These are phyloP conservation scores for Botrytis tulipae DNA, from an alignment of 2,329 filamentous ascomycete genomes.

Conservation along the genomic window DNA sequence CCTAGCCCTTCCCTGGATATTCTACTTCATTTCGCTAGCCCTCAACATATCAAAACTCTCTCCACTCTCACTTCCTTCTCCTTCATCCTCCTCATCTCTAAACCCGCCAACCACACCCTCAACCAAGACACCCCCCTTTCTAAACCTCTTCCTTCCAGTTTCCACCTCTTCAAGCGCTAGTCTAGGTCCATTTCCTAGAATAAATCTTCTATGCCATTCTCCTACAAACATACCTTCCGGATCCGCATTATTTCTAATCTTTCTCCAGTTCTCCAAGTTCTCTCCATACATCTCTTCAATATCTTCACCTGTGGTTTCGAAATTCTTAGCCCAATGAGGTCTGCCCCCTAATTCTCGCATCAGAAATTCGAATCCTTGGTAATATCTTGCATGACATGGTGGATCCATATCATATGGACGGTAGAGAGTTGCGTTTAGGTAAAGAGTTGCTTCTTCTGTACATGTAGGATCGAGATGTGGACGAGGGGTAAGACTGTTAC, in stretches of 20 bases:
- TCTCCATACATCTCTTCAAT: slow-evolving; percentile 67
- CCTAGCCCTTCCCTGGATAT: neutral
- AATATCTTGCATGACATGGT: slow-evolving; percentile 73
- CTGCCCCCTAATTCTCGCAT: slow-evolving; percentile 81
- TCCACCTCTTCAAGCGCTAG: slow-evolving; percentile 37
- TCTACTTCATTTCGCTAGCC: slow-evolving; percentile 25
- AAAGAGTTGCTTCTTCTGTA: slow-evolving; percentile 69
- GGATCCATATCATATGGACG: slow-evolving; percentile 77
- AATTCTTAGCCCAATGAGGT: slow-evolving; percentile 95
- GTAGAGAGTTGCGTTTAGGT: slow-evolving; percentile 88
- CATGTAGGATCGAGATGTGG: slow-evolving; percentile 73
- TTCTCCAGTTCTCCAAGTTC: slow-evolving; percentile 64
- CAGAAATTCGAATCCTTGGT: slow-evolving; percentile 85
- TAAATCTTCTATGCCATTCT: slow-evolving; percentile 77
- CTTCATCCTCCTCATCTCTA: slow-evolving; percentile 13
- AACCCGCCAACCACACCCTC: slow-evolving; percentile 25
- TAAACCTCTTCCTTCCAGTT: slow-evolving; percentile 28
- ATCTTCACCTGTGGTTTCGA: slow-evolving; percentile 58
- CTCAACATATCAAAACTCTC: slow-evolving; percentile 36
- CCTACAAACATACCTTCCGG: slow-evolving; percentile 86
- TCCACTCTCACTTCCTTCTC: slow-evolving; percentile 27
- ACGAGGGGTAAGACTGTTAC: slow-evolving; percentile 43
- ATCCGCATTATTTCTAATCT: slow-evolving; percentile 68
- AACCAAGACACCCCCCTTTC: slow-evolving; percentile 33
- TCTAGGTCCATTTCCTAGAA: slow-evolving; percentile 46